A percentile compares a stretch with the other conserved stretches of the same genome.
Conservation (phyloP, 495 filamentous ascomycete genomes). For the Tuber aestivum region DNA sequence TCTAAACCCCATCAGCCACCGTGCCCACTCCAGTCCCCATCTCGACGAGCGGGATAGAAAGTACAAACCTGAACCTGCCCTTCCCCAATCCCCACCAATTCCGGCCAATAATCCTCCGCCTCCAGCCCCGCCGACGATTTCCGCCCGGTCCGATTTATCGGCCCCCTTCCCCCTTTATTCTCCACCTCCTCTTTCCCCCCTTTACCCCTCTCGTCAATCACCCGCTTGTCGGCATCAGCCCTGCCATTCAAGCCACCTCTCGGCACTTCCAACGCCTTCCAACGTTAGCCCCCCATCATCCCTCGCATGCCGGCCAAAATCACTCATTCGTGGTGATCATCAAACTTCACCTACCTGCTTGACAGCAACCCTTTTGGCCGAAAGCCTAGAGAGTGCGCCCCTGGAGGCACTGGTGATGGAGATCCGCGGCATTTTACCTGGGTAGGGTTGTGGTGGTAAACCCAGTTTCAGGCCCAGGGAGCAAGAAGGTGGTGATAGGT, state of each 20-base stretch:
- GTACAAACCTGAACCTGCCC: background rate
- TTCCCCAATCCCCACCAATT: slow-evolving; percentile 1
- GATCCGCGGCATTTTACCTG: background rate
- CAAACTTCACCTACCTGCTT: background rate
- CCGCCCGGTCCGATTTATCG: background rate
- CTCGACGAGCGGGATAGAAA: background rate
- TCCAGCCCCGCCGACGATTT: background rate
- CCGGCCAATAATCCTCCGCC: background rate
- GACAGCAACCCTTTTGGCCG: background rate
- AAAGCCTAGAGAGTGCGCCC: background rate
- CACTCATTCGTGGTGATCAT: background rate
- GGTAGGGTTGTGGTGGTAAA: background rate
- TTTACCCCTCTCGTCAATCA: background rate
- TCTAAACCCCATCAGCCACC: background rate
- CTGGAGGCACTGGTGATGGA: background rate
- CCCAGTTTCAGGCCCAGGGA: background rate
- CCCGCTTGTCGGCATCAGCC: background rate
- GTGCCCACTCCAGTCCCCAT: background rate
- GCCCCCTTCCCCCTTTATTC: background rate
- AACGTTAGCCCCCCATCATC: background rate
- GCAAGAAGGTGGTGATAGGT: background rate
- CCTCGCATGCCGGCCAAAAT: background rate
- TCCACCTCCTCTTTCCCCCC: background rate
- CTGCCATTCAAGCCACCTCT: background rate
- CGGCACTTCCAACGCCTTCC: background rate